Conservation (phyloP, 345 rosid genomes). For the Pugionium cornutum region DNA sequence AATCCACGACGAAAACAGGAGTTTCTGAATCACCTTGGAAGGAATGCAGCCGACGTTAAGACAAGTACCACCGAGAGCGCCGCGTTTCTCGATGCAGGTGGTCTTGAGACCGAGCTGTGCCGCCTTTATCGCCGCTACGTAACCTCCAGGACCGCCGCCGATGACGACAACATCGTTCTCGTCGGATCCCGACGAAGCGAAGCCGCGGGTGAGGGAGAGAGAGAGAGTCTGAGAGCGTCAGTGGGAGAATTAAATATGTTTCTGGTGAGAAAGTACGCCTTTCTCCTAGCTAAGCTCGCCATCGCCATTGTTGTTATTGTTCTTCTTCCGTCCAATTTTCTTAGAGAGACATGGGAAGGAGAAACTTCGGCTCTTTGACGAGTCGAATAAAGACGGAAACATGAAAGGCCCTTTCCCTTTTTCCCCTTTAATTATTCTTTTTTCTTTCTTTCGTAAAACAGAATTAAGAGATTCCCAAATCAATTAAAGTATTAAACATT, state of each 20-base stretch:
- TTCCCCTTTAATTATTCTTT: neutral
- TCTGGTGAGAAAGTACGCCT: conserved; percentile 57
- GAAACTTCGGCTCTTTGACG: conserved; percentile 29
- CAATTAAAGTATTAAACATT: too few species aligned
- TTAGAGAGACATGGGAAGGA: conserved; percentile 11
- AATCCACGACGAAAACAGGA: neutral
- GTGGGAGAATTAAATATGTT: conserved; percentile 52
- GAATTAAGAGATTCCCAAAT: too few species aligned
- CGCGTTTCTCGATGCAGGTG: conserved; percentile 96
- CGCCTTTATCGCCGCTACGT: conserved; percentile 99
- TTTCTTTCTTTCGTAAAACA: neutral
- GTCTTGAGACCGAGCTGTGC: conserved; percentile 97
- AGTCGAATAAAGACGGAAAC: conserved; percentile 35
- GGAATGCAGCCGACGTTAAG: conserved; percentile 99
- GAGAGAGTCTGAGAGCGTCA: conserved; percentile 57
- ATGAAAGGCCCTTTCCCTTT: conserved; percentile 3
- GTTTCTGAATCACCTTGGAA: conserved; percentile 65
- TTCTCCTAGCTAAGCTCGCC: conserved; percentile 83
- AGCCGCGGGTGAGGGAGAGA: conserved; percentile 66
- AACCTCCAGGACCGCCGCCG: conserved; percentile 99
- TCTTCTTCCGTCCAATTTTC: conserved; percentile 21
- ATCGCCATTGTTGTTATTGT: conserved; percentile 61
- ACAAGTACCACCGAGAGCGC: conserved; percentile 97
- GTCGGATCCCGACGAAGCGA: conserved; percentile 80
- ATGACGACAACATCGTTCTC: conserved; percentile 93